Base-by-base conservation (phyloP, 139 green algal species). In the Asterochloris erici region DNA sequence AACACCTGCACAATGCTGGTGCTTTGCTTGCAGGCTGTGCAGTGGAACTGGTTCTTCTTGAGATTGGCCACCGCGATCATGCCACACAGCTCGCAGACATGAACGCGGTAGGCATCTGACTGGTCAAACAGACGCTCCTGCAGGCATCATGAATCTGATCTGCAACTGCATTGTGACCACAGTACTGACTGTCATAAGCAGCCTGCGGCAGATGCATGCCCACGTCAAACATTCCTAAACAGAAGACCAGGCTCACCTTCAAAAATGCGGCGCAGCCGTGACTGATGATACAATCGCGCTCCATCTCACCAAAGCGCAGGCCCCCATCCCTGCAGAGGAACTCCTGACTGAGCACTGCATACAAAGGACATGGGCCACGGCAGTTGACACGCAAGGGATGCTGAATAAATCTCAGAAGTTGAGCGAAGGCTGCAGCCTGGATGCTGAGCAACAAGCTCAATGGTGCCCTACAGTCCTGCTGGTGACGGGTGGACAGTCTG, bases 241-340 rank as follows among this genome's bases (percentile, higher is more conserved):
- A 73, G 66, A 9, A 23, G 19, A 23, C 68, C 11, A 69, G 78
- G 54, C n/a, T 0, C 66, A 89, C 90, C 91, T 97, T 97, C 71
- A 97, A 89, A 88, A 97, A 97, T 66, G 90, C 77, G 47, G 92
- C 88, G 63, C 84, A 87, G 83, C 95, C 95, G 88, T 98, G 94
- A 26, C 85, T 93, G 90, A 98, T 97, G 92, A 98, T 98, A 91
- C 97, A 99, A 88, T 99, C 97, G 6, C 96, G 89, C 91, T 99
- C 96, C 96, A 99, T 99, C 90, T 99, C 96, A 23, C 97, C 96
- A 84, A 99, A 98, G 64, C 97, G 92, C 87, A 99, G 91, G 9
- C 97, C 97, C 29, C 97, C 97, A 79, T 99, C 97, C 0, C 95
- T 80, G 38, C 38, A 54, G 38, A 54, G 38, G 38, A 54, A 54